phyloP scores from a whole-genome alignment of 768 basidiomycete genomes.

The Paxillus involutus region DNA sequence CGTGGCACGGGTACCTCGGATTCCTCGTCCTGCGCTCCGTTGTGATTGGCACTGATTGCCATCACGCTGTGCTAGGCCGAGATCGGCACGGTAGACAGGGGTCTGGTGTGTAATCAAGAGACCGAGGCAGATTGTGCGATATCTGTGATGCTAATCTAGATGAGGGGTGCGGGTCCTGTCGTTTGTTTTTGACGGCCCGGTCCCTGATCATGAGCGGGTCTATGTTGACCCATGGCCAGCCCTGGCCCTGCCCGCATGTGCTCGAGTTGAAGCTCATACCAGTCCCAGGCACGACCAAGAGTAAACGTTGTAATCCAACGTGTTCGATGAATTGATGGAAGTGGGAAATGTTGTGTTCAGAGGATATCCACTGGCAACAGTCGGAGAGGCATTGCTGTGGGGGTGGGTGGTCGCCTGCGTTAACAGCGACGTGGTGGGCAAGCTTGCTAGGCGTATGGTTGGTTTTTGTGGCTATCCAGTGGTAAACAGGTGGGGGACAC shows the following conservation, averaged over 20 bases:
- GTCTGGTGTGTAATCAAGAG: conserved; percentile 69
- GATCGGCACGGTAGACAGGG: conserved; percentile 57
- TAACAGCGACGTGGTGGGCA: no score
- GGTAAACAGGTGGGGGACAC: conserved; percentile 34
- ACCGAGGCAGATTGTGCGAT: conserved; percentile 78
- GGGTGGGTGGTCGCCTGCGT: no score
- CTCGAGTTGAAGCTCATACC: conserved; percentile 45
- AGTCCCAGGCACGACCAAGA: conserved; percentile 68
- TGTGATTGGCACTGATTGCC: conserved; percentile 15
- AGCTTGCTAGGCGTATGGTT: conserved; percentile 57
- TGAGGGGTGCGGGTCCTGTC: conserved; percentile 47
- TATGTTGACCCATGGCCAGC: not conserved
- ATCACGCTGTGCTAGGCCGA: conserved; percentile 36
- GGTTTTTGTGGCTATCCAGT: conserved; percentile 65
- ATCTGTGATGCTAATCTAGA: conserved; percentile 83
- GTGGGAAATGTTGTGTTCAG: conserved; percentile 48
- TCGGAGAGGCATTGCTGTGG: conserved; percentile 72
- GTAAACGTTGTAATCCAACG: conserved; percentile 66
- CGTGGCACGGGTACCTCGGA: conserved; percentile 77
- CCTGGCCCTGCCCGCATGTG: not conserved
- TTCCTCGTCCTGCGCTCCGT: conserved; percentile 51
- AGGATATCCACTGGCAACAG: conserved; percentile 65
- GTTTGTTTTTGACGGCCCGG: conserved; percentile 18
- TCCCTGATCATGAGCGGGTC: not conserved
- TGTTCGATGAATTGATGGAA: conserved; percentile 52